phyloP scores from a whole-genome alignment of 2,329 filamentous ascomycete species.

The Corynespora cassiicola region DNA sequence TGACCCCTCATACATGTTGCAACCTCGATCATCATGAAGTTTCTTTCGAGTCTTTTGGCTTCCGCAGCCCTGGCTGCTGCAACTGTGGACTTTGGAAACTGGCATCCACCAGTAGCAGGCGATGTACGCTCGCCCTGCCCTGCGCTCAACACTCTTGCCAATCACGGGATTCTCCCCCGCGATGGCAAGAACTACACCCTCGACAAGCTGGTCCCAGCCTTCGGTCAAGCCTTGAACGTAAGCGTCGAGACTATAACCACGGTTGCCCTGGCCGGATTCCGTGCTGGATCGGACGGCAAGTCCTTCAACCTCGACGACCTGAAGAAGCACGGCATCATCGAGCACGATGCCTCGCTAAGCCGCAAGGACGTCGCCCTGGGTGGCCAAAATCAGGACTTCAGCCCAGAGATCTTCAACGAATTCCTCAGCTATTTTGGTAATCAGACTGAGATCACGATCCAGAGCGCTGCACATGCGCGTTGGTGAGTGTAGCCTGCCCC shows the following conservation, averaged over 20 bases:
- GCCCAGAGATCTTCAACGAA: constrained; percentile 27
- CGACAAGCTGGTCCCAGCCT: constrained; percentile 27
- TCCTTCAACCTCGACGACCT: constrained; percentile 40
- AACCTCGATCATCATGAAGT: too few relatives aligned
- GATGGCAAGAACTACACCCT: constrained; percentile 39
- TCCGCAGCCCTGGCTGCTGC: constrained; percentile 1
- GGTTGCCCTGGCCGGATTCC: constrained; percentile 25
- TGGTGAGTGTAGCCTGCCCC: constrained; percentile 8
- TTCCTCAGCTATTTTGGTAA: constrained; percentile 18
- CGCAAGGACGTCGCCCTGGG: constrained; percentile 28
- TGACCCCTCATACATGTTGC: too few relatives aligned
- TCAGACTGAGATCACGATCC: constrained; percentile 3
- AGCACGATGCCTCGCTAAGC: constrained; percentile 44
- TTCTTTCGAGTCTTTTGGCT: background rate
- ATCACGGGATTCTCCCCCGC: constrained; percentile 39
- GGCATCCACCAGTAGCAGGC: constrained; percentile 18
- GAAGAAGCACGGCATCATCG: constrained; percentile 39
- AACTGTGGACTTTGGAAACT: constrained; percentile 17
- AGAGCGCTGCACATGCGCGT: constrained; percentile 11
- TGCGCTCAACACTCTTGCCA: constrained; percentile 40
- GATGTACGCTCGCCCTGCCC: constrained; percentile 36
- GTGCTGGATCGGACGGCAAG: constrained; percentile 13
- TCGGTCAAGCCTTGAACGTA: constrained; percentile 38
- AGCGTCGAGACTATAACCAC: constrained; percentile 31
- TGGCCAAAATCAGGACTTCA: constrained; percentile 31